Evolutionary conservation across 352 stramenopile genomes (phyloP).

Genomic region (Plasmopara muralis): DNA sequence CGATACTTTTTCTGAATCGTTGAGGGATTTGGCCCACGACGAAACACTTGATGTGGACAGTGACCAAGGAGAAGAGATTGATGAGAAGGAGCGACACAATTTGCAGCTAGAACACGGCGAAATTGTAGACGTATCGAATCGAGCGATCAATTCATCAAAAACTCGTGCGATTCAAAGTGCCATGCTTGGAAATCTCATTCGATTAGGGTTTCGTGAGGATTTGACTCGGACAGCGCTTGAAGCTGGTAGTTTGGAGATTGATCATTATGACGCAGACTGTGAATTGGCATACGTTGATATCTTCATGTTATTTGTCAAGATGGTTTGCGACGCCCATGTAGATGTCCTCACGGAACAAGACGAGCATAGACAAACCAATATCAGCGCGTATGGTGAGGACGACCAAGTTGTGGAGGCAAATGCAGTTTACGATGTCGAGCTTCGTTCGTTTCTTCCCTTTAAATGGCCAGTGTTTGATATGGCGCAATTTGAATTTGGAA

Average conservation of each 20-base stretch:
- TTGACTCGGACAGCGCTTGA: constrained; percentile 44
- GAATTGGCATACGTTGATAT: constrained; percentile 79
- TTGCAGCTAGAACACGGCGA: constrained; percentile 6
- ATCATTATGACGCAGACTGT: constrained; percentile 62
- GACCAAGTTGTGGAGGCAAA: constrained; percentile 1
- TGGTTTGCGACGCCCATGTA: constrained; percentile 66
- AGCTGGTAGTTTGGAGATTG: constrained; percentile 51
- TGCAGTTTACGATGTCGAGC: constrained; percentile 10
- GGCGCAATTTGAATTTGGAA: constrained; percentile 85
- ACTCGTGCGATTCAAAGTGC: constrained; percentile 46
- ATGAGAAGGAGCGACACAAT: neutral
- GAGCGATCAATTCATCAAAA: constrained; percentile 58
- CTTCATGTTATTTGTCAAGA: constrained; percentile 68
- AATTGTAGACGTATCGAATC: constrained; percentile 39
- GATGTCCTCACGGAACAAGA: constrained; percentile 26
- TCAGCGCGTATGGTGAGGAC: constrained; percentile 1
- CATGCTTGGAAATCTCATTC: constrained; percentile 44
- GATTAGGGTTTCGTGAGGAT: constrained; percentile 41
- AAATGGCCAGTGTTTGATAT: constrained; percentile 88
- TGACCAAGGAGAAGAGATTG: constrained; percentile 6
- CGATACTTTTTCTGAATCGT: constrained; percentile 4
- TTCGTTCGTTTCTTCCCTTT: constrained; percentile 37
- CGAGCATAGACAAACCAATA: constrained; percentile 1
- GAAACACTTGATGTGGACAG: constrained; percentile 3
- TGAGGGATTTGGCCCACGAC: neutral